Percentiles rank a stretch among this genome's conserved stretches.
Evolutionary conservation across 345 rosid species (phyloP).

Genomic region (Cardiospermum halicacabum): DNA sequence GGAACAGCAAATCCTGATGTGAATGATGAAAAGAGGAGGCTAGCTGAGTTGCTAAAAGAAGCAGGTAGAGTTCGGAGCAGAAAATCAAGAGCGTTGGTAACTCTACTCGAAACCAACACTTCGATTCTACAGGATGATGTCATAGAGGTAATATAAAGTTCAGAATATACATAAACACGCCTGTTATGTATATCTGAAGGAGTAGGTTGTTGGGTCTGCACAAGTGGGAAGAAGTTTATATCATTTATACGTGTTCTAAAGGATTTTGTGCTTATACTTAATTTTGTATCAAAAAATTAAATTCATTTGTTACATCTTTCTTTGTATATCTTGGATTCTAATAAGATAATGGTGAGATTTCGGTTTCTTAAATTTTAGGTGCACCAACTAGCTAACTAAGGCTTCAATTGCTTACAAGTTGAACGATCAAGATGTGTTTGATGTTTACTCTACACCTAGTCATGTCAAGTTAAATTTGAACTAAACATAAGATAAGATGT

Average conservation of each 20-base stretch:
- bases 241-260: neutral
- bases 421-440: slow-evolving; percentile 1
- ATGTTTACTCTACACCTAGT: slow-evolving; percentile 1
- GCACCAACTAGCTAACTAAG: slow-evolving; percentile 12
- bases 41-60: slow-evolving; percentile 74
- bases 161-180: slow-evolving; percentile 21
- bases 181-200: slow-evolving; percentile 11
- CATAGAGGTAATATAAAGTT: slow-evolving; percentile 24
- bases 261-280: slow-evolving; percentile 10
- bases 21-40: slow-evolving; percentile 67
- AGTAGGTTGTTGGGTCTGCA: slow-evolving; percentile 17
- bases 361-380: slow-evolving; percentile 24
- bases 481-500: neutral
- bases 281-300: slow-evolving; percentile 16
- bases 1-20: slow-evolving; percentile 97
- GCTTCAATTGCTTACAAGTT: slow-evolving; percentile 8
- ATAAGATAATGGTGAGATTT: slow-evolving; percentile 27
- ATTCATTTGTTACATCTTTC: slow-evolving; percentile 18
- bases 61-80: slow-evolving; percentile 74
- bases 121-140: slow-evolving; percentile 28
- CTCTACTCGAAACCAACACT: slow-evolving; percentile 56
- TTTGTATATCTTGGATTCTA: slow-evolving; percentile 24
- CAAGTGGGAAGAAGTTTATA: neutral
- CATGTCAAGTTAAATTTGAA: neutral
- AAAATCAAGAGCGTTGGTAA: slow-evolving; percentile 63